phyloP scores from a whole-genome alignment of 2,329 filamentous ascomycete species.

The Fusarium sp. region DNA sequence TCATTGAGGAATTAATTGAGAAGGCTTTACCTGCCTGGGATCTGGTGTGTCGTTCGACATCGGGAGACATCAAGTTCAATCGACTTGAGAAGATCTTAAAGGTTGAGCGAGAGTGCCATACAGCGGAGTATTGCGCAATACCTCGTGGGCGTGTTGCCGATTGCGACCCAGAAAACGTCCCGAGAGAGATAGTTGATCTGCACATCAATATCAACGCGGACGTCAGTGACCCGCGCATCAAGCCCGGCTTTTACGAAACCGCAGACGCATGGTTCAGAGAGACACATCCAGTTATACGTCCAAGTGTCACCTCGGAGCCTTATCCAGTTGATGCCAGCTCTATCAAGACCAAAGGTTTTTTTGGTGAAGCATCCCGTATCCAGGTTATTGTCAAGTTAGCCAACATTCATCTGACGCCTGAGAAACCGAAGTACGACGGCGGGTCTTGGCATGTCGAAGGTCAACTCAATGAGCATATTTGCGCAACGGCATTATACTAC shows the following conservation, averaged over 20 bases:
- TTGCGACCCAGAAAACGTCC: neutral
- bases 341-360: too few relatives aligned
- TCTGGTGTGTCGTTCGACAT: neutral
- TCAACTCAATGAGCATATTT: slow-evolving; percentile 9
- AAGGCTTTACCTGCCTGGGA: slow-evolving; percentile 6
- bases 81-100: neutral
- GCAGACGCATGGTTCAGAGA: neutral
- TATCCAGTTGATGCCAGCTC: neutral
- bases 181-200: neutral
- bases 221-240: neutral
- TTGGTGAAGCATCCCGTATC: too few relatives aligned
- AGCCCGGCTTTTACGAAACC: neutral
- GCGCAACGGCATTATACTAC: slow-evolving; percentile 10
- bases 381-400: slow-evolving; percentile 14
- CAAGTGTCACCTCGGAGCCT: neutral
- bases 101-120: neutral
- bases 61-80: neutral
- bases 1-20: neutral
- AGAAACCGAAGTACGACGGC: slow-evolving; percentile 1
- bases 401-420: slow-evolving; percentile 9
- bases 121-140: fast-evolving
- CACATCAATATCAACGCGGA: neutral
- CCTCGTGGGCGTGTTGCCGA: neutral
- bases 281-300: neutral
- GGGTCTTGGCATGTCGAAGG: slow-evolving; percentile 23